Evolutionary conservation across 805 yeast species (phyloP), one percentile per base, ranked within the genome.

Genomic region (Clavispora carvajalis): DNA sequence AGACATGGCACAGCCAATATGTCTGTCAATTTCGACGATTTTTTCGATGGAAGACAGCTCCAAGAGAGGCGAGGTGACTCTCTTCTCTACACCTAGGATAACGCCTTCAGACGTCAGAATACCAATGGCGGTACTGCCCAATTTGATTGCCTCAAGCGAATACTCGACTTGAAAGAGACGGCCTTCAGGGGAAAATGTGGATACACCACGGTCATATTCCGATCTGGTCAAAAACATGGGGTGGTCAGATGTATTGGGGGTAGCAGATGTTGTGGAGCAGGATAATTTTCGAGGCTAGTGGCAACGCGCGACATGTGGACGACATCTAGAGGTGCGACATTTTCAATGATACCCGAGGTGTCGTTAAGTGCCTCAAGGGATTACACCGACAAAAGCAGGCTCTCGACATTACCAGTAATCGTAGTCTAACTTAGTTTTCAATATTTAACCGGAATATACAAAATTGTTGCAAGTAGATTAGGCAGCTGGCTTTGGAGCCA

Each of bases 161-260:
- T 93, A 93, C 63, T 93, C 99, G 33, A 93, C 99, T 68, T 93
- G 99, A 70, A 93, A 93, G 46, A 93, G 71, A 60, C 99, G 85
- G 19, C 99, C 99, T 63, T 95, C 99, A 19, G 99, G 99, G 1
- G 98, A 90, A 64, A 95, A 93, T 7, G 99, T 95, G 58, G 95
- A 85, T 37, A 93, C 99, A 48, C 99, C 99, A 65, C 99, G 85
- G 62, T 93, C 99, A 65, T 93, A 93, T 73, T 93, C 99, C 69
- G 95, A 85, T 82, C 99, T 85, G n/a, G 99, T 93, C 52, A 93
- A 77, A 68, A 93, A 93, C 99, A 93, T 93, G 39, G 41, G 21
- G 39, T 3, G 28, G 28, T 11, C 6, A 19, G 36, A 21, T 18
- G 36, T 11, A 31, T 18, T 18, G 34, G 16, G 18, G 37, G 24